Conservation (phyloP, 768 basidiomycete species). For the Terana coerulea region DNA sequence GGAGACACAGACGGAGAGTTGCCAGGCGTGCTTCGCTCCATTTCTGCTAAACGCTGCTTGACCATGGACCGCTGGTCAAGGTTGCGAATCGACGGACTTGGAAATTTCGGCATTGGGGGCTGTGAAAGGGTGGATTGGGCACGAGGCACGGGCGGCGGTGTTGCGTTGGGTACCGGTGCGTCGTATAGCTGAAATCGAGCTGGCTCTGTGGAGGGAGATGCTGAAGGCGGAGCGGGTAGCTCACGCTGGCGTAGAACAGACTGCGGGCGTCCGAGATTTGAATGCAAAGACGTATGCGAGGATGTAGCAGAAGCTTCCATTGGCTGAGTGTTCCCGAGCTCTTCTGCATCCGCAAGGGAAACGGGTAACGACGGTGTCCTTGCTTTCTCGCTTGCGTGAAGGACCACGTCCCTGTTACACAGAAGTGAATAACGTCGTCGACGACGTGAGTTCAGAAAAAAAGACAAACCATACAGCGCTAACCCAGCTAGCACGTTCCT, state of each 20-base stretch:
- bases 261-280: too few species aligned
- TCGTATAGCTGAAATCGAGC: conserved; percentile 13
- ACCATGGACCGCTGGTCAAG: conserved; percentile 62
- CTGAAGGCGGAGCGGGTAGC: conserved; percentile 17
- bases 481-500: conserved; percentile 70
- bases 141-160: conserved; percentile 17
- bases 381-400: conserved; percentile 37
- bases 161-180: conserved; percentile 7
- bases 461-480: conserved; percentile 63
- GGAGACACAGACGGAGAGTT: conserved; percentile 14
- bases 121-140: conserved; percentile 9
- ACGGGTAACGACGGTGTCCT: conserved; percentile 9
- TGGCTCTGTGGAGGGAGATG: conserved; percentile 1
- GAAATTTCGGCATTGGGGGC: conserved; percentile 23
- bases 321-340: too few species aligned
- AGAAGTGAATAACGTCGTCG: not conserved
- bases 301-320: too few species aligned
- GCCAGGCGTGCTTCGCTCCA: conserved; percentile 34
- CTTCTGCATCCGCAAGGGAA: too few species aligned
- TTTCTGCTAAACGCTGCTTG: conserved; percentile 59
- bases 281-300: too few species aligned
- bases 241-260: too few species aligned
- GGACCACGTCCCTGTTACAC: conserved; percentile 53
- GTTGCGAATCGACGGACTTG: conserved; percentile 60
- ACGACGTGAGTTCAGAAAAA: not conserved